Base-by-base conservation (phyloP, 805 yeast species). In the Nakazawaea siamensis region DNA sequence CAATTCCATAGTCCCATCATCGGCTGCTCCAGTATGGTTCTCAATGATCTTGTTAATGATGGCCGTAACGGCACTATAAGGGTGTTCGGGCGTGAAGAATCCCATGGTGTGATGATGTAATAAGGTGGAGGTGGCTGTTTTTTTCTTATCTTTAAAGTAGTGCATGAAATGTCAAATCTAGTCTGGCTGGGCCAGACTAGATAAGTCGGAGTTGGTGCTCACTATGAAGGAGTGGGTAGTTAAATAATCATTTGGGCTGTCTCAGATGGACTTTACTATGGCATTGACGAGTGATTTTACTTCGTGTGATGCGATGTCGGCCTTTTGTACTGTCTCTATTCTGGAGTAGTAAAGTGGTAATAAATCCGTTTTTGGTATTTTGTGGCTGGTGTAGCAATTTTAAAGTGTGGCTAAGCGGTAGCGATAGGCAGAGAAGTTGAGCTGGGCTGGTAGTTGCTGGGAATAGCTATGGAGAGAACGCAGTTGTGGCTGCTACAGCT, bases 31-130 rank as follows among this genome's bases (percentile, higher is more conserved):
- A 4, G 73, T 64, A 16, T 64, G 57, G 21, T 64, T 46, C 18
- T 57, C 52, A 18, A 66, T 59, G 31, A 76, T 60, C 42, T 68
- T 67, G 45, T 79, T 71, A 44, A 78, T 64, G 37, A 71, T 72
- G 25, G 77, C 74, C 0, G 88, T 79, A 41, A 82, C 74, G 1
- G 84, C 76, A 0, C 90, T 76, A 43, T 70, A 70, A n/a, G 74
- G 80, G 43, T 74, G 83, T 29, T 70, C 82, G 20, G 63, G 6
- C 20, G 37, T 62, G 36, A 72, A 54, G 29, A 73, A 61, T 1
- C 75, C 80, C 80, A 73, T 72, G 24, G 24, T 8, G 24, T 21
- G 24, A 11, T 21, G 24, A 8, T 8, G 8, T 8, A 11, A 21
- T 21, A 21, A 21, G 11, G 24, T 8, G 24, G 11, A 21, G 24